A percentile compares a stretch with the other conserved stretches of the same genome.
Conservation (phyloP, 257 asterid species). For the Jacaranda copaia region DNA sequence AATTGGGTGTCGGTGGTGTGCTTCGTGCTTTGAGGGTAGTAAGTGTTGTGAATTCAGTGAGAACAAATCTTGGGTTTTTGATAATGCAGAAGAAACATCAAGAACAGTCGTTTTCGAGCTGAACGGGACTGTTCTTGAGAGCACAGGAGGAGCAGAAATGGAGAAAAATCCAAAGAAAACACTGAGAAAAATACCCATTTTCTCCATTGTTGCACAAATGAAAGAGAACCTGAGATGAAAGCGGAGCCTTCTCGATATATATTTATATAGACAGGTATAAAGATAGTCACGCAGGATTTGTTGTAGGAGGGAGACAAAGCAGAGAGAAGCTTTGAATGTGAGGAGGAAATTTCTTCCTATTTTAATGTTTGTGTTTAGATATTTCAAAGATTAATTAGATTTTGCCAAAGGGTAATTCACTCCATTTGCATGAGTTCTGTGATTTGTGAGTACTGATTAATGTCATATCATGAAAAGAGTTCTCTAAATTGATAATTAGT, state of each 20-base stretch:
- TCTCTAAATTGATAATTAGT: constrained; percentile 12
- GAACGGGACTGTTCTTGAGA: constrained; percentile 53
- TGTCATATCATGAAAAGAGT: constrained; percentile 44
- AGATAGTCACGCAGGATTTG: constrained; percentile 46
- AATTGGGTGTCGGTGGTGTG: constrained; percentile 42
- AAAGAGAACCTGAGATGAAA: not conserved
- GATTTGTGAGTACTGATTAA: constrained; percentile 22
- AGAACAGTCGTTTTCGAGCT: constrained; percentile 46
- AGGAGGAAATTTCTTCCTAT: constrained; percentile 15
- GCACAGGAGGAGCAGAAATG: constrained; percentile 41
- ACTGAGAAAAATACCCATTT: constrained; percentile 9
- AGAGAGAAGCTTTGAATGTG: constrained; percentile 52
- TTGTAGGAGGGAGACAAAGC: constrained; percentile 35
- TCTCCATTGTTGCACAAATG: constrained; percentile 44
- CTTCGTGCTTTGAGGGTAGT: constrained; percentile 47
- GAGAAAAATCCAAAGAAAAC: constrained; percentile 38
- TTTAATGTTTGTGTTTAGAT: constrained; percentile 36
- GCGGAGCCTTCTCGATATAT: constrained; percentile 17
- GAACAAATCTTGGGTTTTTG: constrained; percentile 56
- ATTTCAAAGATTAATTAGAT: constrained; percentile 30
- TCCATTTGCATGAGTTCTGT: constrained; percentile 24
- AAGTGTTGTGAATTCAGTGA: constrained; percentile 37
- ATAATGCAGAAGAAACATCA: constrained; percentile 57
- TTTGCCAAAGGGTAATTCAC: constrained; percentile 7
- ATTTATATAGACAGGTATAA: constrained; percentile 34